Percentiles rank a stretch among this genome's conserved stretches.
Evolutionary conservation across 148 eudicot genomes (phyloP).

Genomic region (Amaranthus palmeri): DNA sequence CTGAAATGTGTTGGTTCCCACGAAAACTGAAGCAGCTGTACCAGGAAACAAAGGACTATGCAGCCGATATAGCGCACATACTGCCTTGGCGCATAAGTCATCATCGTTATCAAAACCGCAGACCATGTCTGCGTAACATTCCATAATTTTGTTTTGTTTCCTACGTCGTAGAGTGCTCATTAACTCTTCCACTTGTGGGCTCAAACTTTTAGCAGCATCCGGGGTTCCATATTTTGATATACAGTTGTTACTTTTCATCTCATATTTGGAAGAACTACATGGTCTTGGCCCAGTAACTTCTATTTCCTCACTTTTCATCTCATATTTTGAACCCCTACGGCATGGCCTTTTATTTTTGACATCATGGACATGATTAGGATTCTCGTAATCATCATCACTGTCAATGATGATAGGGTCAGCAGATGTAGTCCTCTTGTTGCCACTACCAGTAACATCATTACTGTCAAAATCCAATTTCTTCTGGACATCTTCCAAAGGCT

Average conservation of each 20-base stretch:
- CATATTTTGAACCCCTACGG: not conserved
- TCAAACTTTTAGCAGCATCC: not conserved
- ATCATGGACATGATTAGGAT: not conserved
- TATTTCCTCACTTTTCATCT: constrained; percentile 5
- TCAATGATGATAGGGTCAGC: constrained; percentile 3
- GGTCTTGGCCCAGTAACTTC: not conserved
- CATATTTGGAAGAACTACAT: not conserved
- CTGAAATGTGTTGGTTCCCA: not conserved
- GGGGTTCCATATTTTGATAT: not conserved
- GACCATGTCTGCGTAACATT: constrained; percentile 5
- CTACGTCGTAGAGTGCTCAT: not conserved
- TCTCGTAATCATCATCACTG: constrained; percentile 22
- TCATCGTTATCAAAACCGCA: constrained; percentile 4
- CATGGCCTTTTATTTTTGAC: constrained; percentile 7
- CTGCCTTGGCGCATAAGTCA: constrained; percentile 20
- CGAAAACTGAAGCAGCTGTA: not conserved
- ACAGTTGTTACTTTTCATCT: not conserved
- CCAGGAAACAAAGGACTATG: not conserved
- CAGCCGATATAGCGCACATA: constrained; percentile 12
- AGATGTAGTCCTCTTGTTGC: not conserved
- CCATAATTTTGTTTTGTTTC: not conserved
- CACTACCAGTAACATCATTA: not conserved
- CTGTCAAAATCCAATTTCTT: constrained; percentile 8
- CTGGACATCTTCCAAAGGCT: not conserved
- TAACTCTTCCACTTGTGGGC: constrained; percentile 4